A percentile compares a stretch with the other conserved stretches of the same genome.
Evolutionary conservation across 768 basidiomycete species (phyloP).

Genomic region (Russula dissimulans): DNA sequence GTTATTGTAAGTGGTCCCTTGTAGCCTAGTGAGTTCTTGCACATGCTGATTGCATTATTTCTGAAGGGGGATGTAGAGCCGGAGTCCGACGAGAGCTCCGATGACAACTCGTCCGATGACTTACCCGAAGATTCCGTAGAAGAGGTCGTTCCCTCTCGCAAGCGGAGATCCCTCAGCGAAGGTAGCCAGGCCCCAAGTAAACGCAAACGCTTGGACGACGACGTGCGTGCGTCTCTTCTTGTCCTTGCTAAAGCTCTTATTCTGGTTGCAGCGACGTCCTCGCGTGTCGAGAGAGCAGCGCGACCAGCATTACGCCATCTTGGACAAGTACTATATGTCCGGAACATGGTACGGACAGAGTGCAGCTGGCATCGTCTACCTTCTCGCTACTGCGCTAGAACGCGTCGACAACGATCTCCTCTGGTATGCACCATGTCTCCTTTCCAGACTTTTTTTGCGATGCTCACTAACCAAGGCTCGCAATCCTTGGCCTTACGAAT

Average conservation of each 20-base stretch:
- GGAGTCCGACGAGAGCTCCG: conserved; percentile 54
- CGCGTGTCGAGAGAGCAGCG: conserved; percentile 67
- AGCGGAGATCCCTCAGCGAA: conserved; percentile 36
- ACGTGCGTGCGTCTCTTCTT: conserved; percentile 18
- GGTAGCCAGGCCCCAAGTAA: conserved; percentile 13
- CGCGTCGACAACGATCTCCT: conserved; percentile 89
- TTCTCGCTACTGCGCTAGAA: conserved; percentile 84
- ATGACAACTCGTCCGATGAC: conserved; percentile 37
- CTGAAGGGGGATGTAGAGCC: conserved; percentile 69
- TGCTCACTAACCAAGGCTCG: conserved; percentile 48
- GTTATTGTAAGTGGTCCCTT: conserved; percentile 34
- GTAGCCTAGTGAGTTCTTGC: neutral
- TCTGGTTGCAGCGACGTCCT: conserved; percentile 33
- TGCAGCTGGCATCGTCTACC: conserved; percentile 80
- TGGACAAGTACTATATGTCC: conserved; percentile 75
- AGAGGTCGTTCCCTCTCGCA: conserved; percentile 36
- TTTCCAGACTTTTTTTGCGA: neutral
- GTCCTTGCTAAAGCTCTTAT: neutral
- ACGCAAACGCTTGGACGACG: conserved; percentile 41
- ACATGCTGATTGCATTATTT: neutral
- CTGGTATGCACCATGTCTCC: conserved; percentile 47
- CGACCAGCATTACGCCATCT: conserved; percentile 45
- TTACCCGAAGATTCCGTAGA: conserved; percentile 36
- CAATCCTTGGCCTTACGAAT: conserved; percentile 86
- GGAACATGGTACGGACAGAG: conserved; percentile 89